Conservation (phyloP, 805 yeast genomes). For the Starmerella potacharoeniae region DNA sequence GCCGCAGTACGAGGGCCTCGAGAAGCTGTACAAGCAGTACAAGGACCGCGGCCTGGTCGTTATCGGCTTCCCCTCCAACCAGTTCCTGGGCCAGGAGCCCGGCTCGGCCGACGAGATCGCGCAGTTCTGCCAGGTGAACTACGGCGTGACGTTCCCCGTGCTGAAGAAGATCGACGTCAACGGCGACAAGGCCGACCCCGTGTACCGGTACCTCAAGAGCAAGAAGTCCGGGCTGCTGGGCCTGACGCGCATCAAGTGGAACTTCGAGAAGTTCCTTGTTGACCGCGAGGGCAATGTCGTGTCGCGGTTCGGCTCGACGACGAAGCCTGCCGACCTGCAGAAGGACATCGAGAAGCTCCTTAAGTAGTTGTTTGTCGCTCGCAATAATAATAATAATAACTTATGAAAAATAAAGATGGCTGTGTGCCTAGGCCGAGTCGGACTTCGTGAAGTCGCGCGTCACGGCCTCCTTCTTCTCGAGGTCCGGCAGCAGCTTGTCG, state of each 20-base stretch:
- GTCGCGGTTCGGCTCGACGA: conserved; percentile 54
- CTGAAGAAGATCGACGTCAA: conserved; percentile 82
- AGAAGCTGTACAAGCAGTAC: conserved; percentile 56
- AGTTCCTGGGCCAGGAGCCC: conserved; percentile 74
- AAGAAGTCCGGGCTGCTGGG: conserved; percentile 53
- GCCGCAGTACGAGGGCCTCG: conserved; percentile 66
- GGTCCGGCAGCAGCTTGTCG: conserved; percentile 50
- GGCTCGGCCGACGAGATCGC: conserved; percentile 57
- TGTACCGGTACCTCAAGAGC: conserved; percentile 64
- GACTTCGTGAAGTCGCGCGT: conserved; percentile 14
- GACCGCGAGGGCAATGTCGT: conserved; percentile 49
- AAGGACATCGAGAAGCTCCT: conserved; percentile 49
- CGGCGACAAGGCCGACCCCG: conserved; percentile 71
- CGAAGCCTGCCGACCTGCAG: conserved; percentile 54
- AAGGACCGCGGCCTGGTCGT: conserved; percentile 51
- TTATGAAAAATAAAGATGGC: not conserved
- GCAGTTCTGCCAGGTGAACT: conserved; percentile 63
- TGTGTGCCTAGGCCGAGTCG: conserved; percentile 1
- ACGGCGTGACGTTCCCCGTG: conserved; percentile 86
- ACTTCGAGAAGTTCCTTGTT: conserved; percentile 64
- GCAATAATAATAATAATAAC: not conserved
- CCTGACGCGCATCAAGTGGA: conserved; percentile 64
- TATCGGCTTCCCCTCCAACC: conserved; percentile 86
- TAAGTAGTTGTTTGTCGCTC: too few relatives aligned
- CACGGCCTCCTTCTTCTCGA: conserved; percentile 34